Evolutionary conservation across 1,284 basidiomycete genomes (phyloP).

Genomic region (Hymenochaete sp.): DNA sequence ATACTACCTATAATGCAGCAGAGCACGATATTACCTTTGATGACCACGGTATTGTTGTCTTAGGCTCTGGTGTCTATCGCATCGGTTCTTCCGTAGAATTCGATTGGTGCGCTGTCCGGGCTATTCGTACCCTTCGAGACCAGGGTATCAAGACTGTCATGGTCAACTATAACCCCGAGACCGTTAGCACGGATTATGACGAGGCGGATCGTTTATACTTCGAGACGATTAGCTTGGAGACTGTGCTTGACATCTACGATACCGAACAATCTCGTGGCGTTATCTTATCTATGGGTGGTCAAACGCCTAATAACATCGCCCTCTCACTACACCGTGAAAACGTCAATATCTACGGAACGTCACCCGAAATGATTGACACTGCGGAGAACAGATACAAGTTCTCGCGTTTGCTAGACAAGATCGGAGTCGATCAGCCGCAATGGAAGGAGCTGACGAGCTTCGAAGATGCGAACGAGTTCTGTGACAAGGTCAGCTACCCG

Average conservation of each 20-base stretch:
- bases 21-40: slow-evolving; percentile 87
- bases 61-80: slow-evolving; percentile 97
- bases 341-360: slow-evolving; percentile 97
- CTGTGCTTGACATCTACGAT: slow-evolving; percentile 96
- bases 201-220: slow-evolving; percentile 98
- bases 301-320: slow-evolving; percentile 98
- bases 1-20: slow-evolving; percentile 93
- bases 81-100: slow-evolving; percentile 99
- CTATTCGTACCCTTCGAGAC: slow-evolving; percentile 90
- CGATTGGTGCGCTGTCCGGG: slow-evolving; percentile 98
- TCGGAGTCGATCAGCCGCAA: slow-evolving; percentile 92
- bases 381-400: slow-evolving; percentile 99
- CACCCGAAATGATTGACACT: slow-evolving; percentile 99
- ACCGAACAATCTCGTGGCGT: slow-evolving; percentile 83
- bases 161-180: slow-evolving; percentile 99
- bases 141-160: slow-evolving; percentile 95
- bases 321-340: slow-evolving; percentile 90
- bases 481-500: slow-evolving; percentile 87
- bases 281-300: slow-evolving; percentile 97
- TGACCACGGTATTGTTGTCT: slow-evolving; percentile 93
- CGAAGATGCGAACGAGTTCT: slow-evolving; percentile 83
- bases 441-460: slow-evolving; percentile 97
- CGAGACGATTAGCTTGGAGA: slow-evolving; percentile 96
- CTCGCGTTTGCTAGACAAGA: slow-evolving; percentile 94
- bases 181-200: slow-evolving; percentile 98